Percentiles rank a stretch among this genome's conserved stretches.
These are phyloP conservation scores for Peniophora sp. DNA, from an alignment of 1,284 basidiomycete genomes.

Conservation along the genomic window DNA sequence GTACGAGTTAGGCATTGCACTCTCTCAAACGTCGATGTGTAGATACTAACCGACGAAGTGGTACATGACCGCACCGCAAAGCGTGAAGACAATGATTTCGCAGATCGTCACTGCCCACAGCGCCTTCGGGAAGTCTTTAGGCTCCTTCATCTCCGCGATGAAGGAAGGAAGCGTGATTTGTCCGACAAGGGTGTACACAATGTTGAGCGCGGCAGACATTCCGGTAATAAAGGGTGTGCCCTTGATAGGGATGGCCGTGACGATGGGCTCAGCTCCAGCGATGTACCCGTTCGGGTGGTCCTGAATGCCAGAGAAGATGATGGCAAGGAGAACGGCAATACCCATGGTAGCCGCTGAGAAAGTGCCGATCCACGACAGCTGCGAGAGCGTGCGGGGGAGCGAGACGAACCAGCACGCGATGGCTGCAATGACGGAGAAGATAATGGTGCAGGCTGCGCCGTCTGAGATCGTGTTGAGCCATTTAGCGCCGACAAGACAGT, in stretches of 20 bases:
- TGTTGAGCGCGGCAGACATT: constrained; percentile 39
- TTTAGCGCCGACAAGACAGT: constrained; percentile 35
- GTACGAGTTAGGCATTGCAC: no score
- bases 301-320: constrained; percentile 47
- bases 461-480: constrained; percentile 53
- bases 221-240: constrained; percentile 50
- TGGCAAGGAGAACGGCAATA: constrained; percentile 45
- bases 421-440: constrained; percentile 41
- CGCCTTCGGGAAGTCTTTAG: constrained; percentile 59
- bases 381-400: constrained; percentile 44
- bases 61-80: constrained; percentile 58
- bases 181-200: constrained; percentile 55
- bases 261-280: constrained; percentile 27
- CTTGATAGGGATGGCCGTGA: constrained; percentile 26
- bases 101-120: constrained; percentile 39
- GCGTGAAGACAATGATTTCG: constrained; percentile 52
- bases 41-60: constrained; percentile 40
- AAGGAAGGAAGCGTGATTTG: constrained; percentile 47
- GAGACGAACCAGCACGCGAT: constrained; percentile 38
- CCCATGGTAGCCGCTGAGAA: constrained; percentile 47
- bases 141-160: constrained; percentile 51
- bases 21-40: no score
- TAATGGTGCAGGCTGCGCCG: constrained; percentile 46
- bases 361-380: constrained; percentile 35
- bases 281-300: constrained; percentile 34